Conservation (phyloP, 2,329 filamentous ascomycete genomes). For the Fusarium metavorans region DNA sequence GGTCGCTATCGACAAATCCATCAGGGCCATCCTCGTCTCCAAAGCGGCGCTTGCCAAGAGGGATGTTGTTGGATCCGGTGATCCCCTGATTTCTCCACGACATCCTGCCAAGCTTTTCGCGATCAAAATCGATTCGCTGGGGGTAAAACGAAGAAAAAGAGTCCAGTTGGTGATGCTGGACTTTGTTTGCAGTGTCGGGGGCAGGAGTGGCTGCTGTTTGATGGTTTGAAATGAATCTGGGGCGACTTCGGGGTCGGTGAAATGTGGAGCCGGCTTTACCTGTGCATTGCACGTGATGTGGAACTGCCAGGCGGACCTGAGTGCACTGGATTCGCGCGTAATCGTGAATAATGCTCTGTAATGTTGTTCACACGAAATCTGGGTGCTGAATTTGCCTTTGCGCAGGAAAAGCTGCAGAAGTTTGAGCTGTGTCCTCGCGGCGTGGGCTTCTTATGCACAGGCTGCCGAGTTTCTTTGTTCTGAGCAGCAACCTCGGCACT, state of each 20-base stretch:
- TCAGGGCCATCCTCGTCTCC: slow-evolving; percentile 65
- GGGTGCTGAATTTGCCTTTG: background rate
- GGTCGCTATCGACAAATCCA: slow-evolving; percentile 52
- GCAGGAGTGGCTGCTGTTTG: slow-evolving; percentile 16
- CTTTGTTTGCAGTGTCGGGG: slow-evolving; percentile 24
- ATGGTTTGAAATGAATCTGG: slow-evolving; percentile 23
- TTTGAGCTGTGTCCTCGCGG: background rate
- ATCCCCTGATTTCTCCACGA: slow-evolving; percentile 83
- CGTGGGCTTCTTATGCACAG: background rate
- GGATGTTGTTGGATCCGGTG: slow-evolving; percentile 98
- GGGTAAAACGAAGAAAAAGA: slow-evolving; percentile 12
- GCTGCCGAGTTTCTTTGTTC: background rate
- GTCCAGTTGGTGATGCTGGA: slow-evolving; percentile 14
- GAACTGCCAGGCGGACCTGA: background rate
- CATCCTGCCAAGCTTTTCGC: slow-evolving; percentile 56
- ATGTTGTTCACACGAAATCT: background rate
- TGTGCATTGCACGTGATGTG: slow-evolving; percentile 22
- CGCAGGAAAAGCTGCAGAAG: background rate
- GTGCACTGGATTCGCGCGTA: background rate
- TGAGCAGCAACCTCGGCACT: background rate
- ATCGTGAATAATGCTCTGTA: background rate
- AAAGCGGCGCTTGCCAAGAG: slow-evolving; percentile 87
- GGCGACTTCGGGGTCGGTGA: slow-evolving; percentile 26
- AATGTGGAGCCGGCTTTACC: slow-evolving; percentile 10
- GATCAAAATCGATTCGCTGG: slow-evolving; percentile 10